These are phyloP conservation scores for Trichoderma asperelloides DNA, from an alignment of 495 filamentous ascomycete species.

Conservation along the genomic window DNA sequence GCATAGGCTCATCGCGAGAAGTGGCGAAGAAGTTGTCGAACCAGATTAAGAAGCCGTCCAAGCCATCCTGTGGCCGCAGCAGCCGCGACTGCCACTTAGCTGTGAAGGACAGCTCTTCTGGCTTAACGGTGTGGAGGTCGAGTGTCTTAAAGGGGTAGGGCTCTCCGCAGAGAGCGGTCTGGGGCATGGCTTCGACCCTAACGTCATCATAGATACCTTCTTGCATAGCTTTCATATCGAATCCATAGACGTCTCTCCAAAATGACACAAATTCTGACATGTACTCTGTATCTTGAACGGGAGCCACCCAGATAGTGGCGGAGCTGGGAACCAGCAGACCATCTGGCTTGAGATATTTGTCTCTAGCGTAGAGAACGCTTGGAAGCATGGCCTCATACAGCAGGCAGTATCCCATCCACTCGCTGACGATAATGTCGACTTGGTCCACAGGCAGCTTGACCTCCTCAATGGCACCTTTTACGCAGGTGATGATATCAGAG, in stretches of 20 bases:
- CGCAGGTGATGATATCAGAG: conserved; percentile 71
- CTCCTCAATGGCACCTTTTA: conserved; percentile 97
- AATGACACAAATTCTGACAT: conserved; percentile 85
- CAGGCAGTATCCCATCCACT: conserved; percentile 99
- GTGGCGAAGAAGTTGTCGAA: conserved; percentile 72
- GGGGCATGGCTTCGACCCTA: conserved; percentile 75
- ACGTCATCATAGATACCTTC: conserved; percentile 73
- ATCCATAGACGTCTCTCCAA: conserved; percentile 98
- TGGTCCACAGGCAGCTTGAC: conserved; percentile 76
- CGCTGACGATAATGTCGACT: conserved; percentile 97
- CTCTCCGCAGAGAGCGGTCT: conserved; percentile 69
- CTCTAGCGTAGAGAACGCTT: conserved; percentile 87
- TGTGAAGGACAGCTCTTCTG: conserved; percentile 67
- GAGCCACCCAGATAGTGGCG: conserved; percentile 81
- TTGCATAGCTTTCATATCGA: conserved; percentile 89
- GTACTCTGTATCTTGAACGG: conserved; percentile 79
- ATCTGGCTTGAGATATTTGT: conserved; percentile 75
- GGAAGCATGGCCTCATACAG: conserved; percentile 98
- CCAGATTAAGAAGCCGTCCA: conserved; percentile 73
- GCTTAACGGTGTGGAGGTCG: conserved; percentile 70
- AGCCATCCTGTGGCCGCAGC: conserved; percentile 42
- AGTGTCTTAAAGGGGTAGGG: conserved; percentile 60
- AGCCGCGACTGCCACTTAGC: conserved; percentile 48
- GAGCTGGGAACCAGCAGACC: conserved; percentile 90
- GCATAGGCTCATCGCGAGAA: conserved; percentile 20